Conservation (phyloP, 768 basidiomycete species). For the Rhodotorula diobovata region DNA sequence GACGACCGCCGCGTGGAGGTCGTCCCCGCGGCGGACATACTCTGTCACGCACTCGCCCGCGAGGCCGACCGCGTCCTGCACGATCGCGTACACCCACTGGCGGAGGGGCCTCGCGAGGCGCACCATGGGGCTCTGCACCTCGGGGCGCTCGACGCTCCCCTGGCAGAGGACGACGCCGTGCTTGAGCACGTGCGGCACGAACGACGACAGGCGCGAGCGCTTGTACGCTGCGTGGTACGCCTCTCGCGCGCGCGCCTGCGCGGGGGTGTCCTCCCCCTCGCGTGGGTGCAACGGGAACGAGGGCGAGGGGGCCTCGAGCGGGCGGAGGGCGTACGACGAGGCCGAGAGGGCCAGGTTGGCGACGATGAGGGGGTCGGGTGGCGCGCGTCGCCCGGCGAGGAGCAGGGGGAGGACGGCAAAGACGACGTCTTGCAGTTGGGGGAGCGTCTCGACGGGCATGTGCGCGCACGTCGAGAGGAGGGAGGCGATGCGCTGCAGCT, state of each 20-base stretch:
- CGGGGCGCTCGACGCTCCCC: slow-evolving; percentile 13
- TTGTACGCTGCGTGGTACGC: slow-evolving; percentile 22
- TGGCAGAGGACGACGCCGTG: slow-evolving; percentile 17
- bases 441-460: slow-evolving; percentile 7
- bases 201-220: slow-evolving; percentile 5
- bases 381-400: not conserved
- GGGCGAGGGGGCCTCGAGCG: slow-evolving; percentile 5
- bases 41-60: not conserved
- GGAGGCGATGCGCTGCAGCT: slow-evolving; percentile 7
- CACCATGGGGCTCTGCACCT: slow-evolving; percentile 12
- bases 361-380: slow-evolving; percentile 16
- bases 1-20: slow-evolving; percentile 9
- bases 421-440: slow-evolving; percentile 19
- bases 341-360: slow-evolving; percentile 20
- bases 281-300: slow-evolving; percentile 27
- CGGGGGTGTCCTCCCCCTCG: slow-evolving; percentile 11
- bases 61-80: slow-evolving; percentile 9
- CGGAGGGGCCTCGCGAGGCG: slow-evolving; percentile 16
- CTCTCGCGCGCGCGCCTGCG: not conserved
- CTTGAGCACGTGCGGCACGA: slow-evolving; percentile 26
- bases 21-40: slow-evolving; percentile 11
- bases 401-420: slow-evolving; percentile 18
- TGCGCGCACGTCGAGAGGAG: not conserved
- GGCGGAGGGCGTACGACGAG: slow-evolving; percentile 10
- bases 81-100: slow-evolving; percentile 22